These are phyloP conservation scores for Aplosporella prunicola DNA, from an alignment of 2,329 filamentous ascomycete genomes.

Conservation along the genomic window DNA sequence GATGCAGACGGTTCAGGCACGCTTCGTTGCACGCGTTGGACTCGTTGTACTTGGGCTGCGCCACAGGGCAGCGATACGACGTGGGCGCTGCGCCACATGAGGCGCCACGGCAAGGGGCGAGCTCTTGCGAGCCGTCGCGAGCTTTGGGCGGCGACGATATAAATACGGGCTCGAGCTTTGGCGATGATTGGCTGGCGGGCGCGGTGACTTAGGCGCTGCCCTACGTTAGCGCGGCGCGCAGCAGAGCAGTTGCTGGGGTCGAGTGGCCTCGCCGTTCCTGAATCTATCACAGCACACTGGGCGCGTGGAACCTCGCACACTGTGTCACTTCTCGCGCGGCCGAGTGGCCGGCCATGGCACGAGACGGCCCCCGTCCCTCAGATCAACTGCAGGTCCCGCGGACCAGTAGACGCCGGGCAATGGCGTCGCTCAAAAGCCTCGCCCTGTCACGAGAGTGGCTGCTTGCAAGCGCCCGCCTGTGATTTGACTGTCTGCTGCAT, in stretches of 20 bases:
- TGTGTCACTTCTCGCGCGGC: constrained; percentile 2
- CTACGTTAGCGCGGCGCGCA: too few species aligned
- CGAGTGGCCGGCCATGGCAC: constrained; percentile 5
- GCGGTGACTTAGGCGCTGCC: too few species aligned
- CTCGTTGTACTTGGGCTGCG: too few species aligned
- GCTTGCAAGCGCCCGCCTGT: constrained; percentile 10
- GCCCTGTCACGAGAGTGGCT: constrained; percentile 11
- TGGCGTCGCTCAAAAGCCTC: not conserved
- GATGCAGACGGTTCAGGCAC: too few species aligned
- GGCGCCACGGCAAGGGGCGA: too few species aligned
- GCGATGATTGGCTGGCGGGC: too few species aligned
- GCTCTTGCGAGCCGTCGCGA: too few species aligned
- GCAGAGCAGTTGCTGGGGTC: not conserved
- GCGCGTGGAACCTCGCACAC: constrained; percentile 5
- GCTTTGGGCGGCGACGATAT: too few species aligned
- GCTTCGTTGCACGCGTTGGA: too few species aligned
- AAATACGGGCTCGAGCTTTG: too few species aligned
- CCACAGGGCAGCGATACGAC: too few species aligned
- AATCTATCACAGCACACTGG: not conserved
- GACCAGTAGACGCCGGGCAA: constrained; percentile 7
- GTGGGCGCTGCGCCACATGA: too few species aligned
- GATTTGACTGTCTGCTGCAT: constrained; percentile 12
- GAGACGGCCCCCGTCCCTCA: constrained; percentile 1
- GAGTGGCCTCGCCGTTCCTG: not conserved
- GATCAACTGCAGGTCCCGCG: not conserved